These are phyloP conservation scores for Amorphotheca resinae DNA, from an alignment of 495 filamentous ascomycete species.

Conservation along the genomic window DNA sequence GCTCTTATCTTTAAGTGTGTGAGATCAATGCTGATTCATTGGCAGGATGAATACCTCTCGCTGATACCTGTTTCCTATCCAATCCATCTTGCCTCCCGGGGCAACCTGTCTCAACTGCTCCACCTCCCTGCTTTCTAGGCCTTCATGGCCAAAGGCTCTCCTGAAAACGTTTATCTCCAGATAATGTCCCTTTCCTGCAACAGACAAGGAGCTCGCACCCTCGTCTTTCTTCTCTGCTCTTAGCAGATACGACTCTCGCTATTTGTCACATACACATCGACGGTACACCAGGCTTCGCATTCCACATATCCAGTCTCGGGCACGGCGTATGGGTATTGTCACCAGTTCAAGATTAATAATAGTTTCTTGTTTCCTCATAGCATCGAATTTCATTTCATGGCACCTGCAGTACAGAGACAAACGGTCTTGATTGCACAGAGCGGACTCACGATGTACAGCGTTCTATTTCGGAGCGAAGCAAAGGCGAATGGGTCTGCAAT, in stretches of 20 bases:
- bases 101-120: not conserved
- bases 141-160: slow-evolving; percentile 3
- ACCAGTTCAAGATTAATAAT: slow-evolving; percentile 21
- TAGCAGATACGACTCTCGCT: slow-evolving; percentile 21
- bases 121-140: slow-evolving; percentile 1
- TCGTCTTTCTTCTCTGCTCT: slow-evolving; percentile 15
- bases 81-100: not conserved
- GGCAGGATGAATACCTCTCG: slow-evolving; percentile 17
- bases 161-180: slow-evolving; percentile 10
- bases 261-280: slow-evolving; percentile 18
- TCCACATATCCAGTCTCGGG: slow-evolving; percentile 4
- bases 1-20: not conserved
- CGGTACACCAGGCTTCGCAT: slow-evolving; percentile 1
- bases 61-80: not conserved
- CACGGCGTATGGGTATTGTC: slow-evolving; percentile 14
- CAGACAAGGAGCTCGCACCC: slow-evolving; percentile 5
- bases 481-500: slow-evolving; percentile 20
- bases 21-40: not conserved
- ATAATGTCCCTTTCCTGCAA: slow-evolving; percentile 8
- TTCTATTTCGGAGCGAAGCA: slow-evolving; percentile 19
- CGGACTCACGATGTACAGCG: slow-evolving; percentile 17
- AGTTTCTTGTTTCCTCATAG: slow-evolving; percentile 12
- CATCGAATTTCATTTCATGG: slow-evolving; percentile 19
- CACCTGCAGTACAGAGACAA: slow-evolving; percentile 13
- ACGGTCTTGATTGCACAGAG: slow-evolving; percentile 16